Evolutionary conservation across 169 alveolate species (phyloP), one percentile per base, ranked within the genome.

Genomic region (Eimeria tenella): DNA sequence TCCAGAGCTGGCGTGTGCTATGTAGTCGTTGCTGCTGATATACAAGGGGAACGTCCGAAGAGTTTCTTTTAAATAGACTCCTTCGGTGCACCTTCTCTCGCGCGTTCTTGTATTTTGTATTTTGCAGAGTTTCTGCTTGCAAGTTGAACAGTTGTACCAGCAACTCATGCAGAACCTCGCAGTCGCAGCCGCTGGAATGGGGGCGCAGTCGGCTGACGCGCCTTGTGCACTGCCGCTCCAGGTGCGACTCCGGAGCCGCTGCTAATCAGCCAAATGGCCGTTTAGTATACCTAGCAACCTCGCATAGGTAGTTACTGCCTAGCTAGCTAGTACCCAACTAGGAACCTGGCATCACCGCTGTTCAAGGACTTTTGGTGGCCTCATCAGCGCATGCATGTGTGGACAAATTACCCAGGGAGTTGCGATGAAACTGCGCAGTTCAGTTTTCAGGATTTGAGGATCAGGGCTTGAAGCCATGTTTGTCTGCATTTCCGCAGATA

Each of bases 101-200:
- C 77, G 11, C 31, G n/a, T 15, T 68, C 9, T 17, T 58, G 68
- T 17, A 9, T 68, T 15, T 52, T 52, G 52, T n/a, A 52, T 19
- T 25, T 5, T n/a, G 21, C 74, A 81, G 90, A 81, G 65, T 55
- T 81, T 81, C 31, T 81, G 90, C 23, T 25, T 81, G 25, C 90
- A 81, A 81, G 90, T 81, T 58, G 90, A 81, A 53, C 90, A 81
- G 90, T 73, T 81, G 74, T 81, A 81, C 49, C 90, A 81, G 19
- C 90, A 81, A 53, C 90, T 81, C 74, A 63, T 53, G 9, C 90
- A 81, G 90, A 81, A 81, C 90, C 52, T 81, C 25, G 90, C 90
- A 10, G 74, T 81, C 10, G 90, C 90, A 4, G 90, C 90, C 10
- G 90, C 90, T 23, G 90, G 90, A 4, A 42, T 63, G 49, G 90